phyloP scores from a whole-genome alignment of 108 stramenopile genomes.

The Discostella stelligeroides region DNA sequence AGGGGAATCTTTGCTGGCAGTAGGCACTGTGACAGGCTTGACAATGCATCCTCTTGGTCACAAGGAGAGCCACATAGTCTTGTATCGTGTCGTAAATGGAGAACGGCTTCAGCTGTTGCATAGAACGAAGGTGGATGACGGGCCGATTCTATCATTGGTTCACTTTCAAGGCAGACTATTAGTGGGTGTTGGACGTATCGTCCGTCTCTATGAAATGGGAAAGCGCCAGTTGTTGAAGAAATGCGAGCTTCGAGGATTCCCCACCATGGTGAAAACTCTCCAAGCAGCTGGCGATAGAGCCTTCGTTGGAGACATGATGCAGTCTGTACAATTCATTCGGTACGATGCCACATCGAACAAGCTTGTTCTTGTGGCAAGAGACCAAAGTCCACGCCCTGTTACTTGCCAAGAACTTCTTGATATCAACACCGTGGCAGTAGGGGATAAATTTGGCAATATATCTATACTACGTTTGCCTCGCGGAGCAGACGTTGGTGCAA shows the following conservation, averaged over 20 bases:
- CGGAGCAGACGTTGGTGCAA: conserved; percentile 73
- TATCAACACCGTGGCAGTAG: conserved; percentile 95
- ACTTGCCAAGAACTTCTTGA: conserved; percentile 92
- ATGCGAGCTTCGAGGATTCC: conserved; percentile 90
- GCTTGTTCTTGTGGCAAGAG: conserved; percentile 90
- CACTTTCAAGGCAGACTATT: conserved; percentile 94
- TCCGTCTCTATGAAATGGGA: conserved; percentile 96
- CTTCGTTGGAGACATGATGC: conserved; percentile 90
- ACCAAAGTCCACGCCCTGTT: conserved; percentile 85
- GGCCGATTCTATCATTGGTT: conserved; percentile 86
- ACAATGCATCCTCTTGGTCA: conserved; percentile 85
- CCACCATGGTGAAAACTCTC: conserved; percentile 86
- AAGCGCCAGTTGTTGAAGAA: conserved; percentile 96
- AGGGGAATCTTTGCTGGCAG: conserved; percentile 93
- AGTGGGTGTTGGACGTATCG: conserved; percentile 87
- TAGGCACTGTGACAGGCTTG: conserved; percentile 92
- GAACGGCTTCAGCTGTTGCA: conserved; percentile 91
- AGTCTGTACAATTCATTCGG: conserved; percentile 89
- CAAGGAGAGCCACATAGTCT: conserved; percentile 66
- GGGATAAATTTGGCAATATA: conserved; percentile 97
- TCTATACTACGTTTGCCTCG: conserved; percentile 88
- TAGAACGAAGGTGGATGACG: conserved; percentile 92
- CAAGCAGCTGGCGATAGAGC: conserved; percentile 90
- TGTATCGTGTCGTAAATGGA: conserved; percentile 88
- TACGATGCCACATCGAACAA: conserved; percentile 86